Conservation (phyloP, 2,329 filamentous ascomycete genomes). For the Cladosporium sp. region DNA sequence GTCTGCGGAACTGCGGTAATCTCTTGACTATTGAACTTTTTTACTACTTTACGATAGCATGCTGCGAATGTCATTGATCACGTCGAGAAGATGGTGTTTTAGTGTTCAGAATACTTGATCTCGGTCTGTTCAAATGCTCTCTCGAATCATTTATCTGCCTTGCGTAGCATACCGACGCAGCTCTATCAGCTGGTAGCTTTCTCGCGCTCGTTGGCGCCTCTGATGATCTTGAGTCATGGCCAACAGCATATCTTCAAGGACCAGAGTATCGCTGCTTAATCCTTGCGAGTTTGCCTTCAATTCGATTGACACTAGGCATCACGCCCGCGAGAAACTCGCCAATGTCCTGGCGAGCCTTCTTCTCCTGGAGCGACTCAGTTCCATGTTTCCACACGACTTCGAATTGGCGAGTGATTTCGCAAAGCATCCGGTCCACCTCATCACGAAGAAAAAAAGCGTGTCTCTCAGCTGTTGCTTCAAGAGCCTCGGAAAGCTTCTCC, state of each 20-base stretch:
- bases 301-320: not conserved
- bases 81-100: not conserved
- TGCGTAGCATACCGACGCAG: too few species aligned
- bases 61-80: conserved; percentile 11
- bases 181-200: too few species aligned
- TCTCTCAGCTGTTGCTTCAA: rapidly evolving
- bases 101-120: not conserved
- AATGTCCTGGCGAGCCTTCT: not conserved
- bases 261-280: not conserved
- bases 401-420: not conserved
- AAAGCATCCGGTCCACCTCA: not conserved
- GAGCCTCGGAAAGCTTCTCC: not conserved
- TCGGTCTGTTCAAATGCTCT: not conserved
- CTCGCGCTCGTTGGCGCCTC: too few species aligned
- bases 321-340: not conserved
- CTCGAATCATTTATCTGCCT: too few species aligned
- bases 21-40: not conserved
- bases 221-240: too few species aligned
- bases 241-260: not conserved
- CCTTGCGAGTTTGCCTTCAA: not conserved
- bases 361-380: not conserved
- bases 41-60: conserved; percentile 11
- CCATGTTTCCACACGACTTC: not conserved
- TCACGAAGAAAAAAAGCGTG: not conserved
- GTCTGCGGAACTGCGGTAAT: conserved; percentile 7